Evolutionary conservation across 352 stramenopile species (phyloP), one percentile per base, ranked within the genome.

Genomic region (Phytophthora sp.): DNA sequence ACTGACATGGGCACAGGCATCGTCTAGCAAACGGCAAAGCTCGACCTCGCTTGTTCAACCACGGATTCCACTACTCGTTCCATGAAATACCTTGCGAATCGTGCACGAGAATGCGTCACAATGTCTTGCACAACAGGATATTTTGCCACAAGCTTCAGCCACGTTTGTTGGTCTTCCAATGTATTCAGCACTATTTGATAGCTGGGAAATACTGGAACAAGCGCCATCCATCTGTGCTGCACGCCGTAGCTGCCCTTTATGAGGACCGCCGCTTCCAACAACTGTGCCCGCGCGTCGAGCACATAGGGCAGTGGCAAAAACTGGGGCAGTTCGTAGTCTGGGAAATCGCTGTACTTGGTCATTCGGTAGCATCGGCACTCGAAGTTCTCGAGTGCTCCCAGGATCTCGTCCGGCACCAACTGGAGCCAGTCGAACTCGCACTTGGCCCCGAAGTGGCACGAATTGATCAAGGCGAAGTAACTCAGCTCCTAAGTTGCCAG

Each of bases 1-100:
- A n/a, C n/a, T n/a, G n/a, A n/a, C n/a, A n/a, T n/a, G n/a, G n/a
- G n/a, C n/a, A n/a, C n/a, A n/a, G n/a, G n/a, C n/a, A n/a, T n/a
- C n/a, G 20, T 66, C 57, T 17, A 67, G 41, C 35, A 67, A 46
- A 41, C 44, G 21, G 8, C 42, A 39, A 1, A 67, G 35, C 1
- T 45, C 26, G 12, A 37, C 13, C 12, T 32, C 9, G 13, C 8
- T 11, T 18, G 21, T n/a, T n/a, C n/a, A n/a, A n/a, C n/a, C n/a
- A 26, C 1, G 3, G 10, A 34, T 15, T 62, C 5, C 21, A 46
- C 20, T 34, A 53, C 50, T 43, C 44, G 13, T 0, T 61, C 34
- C 8, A 52, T 15, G 26, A 67, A 56, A 43, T 45, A 28, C 13
- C 26, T 37, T 2, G 34, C 38, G 12, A 66, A 66, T 13, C 38